Percentiles rank a stretch among this genome's conserved stretches.
These are phyloP conservation scores for Pythium insidiosum DNA, from an alignment of 352 stramenopile genomes.

Conservation along the genomic window DNA sequence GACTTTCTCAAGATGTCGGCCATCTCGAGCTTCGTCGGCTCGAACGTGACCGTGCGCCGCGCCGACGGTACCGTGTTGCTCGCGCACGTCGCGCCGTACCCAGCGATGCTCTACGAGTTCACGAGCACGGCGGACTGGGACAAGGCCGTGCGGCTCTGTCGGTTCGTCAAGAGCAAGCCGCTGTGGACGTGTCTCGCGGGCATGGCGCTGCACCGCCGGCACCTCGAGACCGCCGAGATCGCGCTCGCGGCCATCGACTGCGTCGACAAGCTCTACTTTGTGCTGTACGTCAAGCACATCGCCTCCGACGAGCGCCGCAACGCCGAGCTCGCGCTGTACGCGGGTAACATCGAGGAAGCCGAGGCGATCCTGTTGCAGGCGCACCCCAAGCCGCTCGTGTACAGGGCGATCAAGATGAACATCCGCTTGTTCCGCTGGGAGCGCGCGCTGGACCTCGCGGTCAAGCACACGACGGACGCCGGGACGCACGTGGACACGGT, in stretches of 20 bases:
- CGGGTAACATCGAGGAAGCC: conserved; percentile 84
- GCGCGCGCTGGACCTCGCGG: conserved; percentile 79
- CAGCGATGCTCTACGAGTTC: conserved; percentile 85
- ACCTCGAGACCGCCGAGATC: conserved; percentile 90
- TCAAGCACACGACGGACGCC: conserved; percentile 83
- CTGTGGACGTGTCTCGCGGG: conserved; percentile 89
- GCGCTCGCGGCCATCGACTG: conserved; percentile 86
- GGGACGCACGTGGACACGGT: conserved; percentile 88
- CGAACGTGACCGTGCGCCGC: conserved; percentile 77
- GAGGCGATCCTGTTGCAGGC: conserved; percentile 89
- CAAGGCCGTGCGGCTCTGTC: conserved; percentile 87
- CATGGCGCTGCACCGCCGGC: conserved; percentile 83
- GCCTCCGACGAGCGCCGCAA: conserved; percentile 80
- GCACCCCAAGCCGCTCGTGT: conserved; percentile 80
- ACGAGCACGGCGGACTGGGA: conserved; percentile 79
- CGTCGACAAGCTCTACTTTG: conserved; percentile 92
- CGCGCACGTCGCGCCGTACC: conserved; percentile 71
- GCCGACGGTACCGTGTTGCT: conserved; percentile 84
- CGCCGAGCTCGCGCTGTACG: conserved; percentile 84
- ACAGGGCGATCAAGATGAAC: conserved; percentile 93
- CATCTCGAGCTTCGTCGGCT: conserved; percentile 85
- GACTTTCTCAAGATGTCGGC: conserved; percentile 83
- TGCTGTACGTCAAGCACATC: conserved; percentile 85
- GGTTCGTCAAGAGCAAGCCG: conserved; percentile 84
- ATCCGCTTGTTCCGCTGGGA: conserved; percentile 87